phyloP scores from a whole-genome alignment of 257 asterid genomes.

The Nicotiana otophora region DNA sequence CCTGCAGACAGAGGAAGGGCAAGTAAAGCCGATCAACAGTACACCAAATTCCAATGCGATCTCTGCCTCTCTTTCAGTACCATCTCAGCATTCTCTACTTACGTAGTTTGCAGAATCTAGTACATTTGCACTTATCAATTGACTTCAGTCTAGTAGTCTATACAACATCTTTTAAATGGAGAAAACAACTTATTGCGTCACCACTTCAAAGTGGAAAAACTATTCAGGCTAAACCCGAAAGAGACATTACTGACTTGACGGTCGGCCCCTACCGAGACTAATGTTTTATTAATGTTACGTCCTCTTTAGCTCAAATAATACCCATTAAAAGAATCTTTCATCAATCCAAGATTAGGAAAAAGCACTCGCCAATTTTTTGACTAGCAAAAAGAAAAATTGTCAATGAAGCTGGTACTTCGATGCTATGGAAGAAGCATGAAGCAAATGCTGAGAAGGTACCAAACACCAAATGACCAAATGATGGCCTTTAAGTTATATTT shows the following conservation, averaged over 20 bases:
- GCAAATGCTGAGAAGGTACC: constrained; percentile 1
- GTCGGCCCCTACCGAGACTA: background rate
- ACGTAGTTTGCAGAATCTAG: background rate
- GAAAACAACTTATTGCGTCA: background rate
- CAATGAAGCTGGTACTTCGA: background rate
- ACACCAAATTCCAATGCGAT: background rate
- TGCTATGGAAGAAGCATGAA: background rate
- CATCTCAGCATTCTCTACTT: background rate
- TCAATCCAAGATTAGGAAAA: background rate
- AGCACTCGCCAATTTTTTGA: background rate
- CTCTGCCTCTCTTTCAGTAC: background rate
- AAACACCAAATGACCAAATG: background rate
- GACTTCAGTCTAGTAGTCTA: background rate
- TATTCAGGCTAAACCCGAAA: background rate
- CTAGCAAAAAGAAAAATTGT: background rate
- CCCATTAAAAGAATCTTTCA: background rate
- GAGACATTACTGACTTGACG: background rate
- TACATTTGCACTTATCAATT: background rate
- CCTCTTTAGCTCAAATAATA: background rate
- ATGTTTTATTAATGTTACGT: background rate
- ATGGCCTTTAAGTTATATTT: background rate
- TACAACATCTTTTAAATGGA: background rate
- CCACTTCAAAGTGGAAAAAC: background rate
- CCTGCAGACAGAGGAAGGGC: background rate
- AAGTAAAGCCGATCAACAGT: background rate